phyloP scores from a whole-genome alignment of 192 early-diverging fungal genomes.

The Coemansia sp. region DNA sequence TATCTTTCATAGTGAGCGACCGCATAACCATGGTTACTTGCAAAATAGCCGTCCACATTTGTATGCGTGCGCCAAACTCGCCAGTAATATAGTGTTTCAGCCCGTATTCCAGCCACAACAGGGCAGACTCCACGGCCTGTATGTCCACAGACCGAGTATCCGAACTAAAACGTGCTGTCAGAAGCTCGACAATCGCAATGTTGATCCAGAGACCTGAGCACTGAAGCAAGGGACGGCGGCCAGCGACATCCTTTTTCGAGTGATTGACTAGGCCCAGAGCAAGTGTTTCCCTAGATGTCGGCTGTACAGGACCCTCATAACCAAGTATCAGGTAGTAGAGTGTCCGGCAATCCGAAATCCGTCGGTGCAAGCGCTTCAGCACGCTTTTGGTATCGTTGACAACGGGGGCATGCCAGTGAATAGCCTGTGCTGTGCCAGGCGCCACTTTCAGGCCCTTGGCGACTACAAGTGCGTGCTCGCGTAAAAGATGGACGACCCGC shows the following conservation, averaged over 20 bases:
- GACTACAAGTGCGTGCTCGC: conserved; percentile 14
- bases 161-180: neutral
- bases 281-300: conserved; percentile 15
- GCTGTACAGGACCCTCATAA: conserved; percentile 19
- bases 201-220: conserved; percentile 27
- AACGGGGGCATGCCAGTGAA: neutral
- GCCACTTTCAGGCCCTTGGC: conserved; percentile 10
- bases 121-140: conserved; percentile 6
- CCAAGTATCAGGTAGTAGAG: conserved; percentile 39
- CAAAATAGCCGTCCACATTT: conserved; percentile 34
- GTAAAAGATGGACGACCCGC: conserved; percentile 8
- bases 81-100: conserved; percentile 9
- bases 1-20: conserved; percentile 16
- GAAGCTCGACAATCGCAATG: conserved; percentile 31
- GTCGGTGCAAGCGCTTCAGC: neutral
- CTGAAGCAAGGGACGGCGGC: neutral
- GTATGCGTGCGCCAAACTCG: conserved; percentile 19
- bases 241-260: neutral
- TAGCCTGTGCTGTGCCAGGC: neutral
- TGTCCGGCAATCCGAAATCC: conserved; percentile 15
- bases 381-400: neutral
- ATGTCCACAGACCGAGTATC: neutral
- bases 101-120: conserved; percentile 30
- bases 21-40: conserved; percentile 18
- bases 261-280: neutral